phyloP scores from a whole-genome alignment of 2,329 filamentous ascomycete species.

The Pseudogymnoascus sp. region DNA sequence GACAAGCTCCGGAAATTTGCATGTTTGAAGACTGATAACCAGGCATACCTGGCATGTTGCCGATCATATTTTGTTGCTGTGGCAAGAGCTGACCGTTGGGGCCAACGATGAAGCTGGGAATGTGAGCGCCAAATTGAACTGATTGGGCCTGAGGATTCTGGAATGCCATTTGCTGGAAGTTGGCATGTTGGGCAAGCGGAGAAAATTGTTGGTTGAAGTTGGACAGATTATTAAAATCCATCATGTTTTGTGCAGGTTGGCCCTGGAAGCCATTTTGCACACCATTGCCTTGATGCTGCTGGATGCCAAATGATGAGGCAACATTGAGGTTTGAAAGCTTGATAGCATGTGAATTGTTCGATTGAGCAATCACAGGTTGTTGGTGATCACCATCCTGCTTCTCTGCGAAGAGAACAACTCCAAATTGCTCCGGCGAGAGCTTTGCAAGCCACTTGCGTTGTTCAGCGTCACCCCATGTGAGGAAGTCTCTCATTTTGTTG shows the following conservation, averaged over 20 bases:
- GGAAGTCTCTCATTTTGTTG: background rate
- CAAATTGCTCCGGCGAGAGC: background rate
- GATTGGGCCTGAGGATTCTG: background rate
- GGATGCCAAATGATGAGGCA: background rate
- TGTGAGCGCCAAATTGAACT: background rate
- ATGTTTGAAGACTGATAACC: background rate
- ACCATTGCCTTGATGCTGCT: background rate
- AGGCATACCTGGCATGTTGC: background rate
- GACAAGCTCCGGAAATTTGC: background rate
- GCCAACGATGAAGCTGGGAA: background rate
- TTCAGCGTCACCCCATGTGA: background rate
- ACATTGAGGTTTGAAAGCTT: background rate
- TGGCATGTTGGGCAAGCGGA: background rate
- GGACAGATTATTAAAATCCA: background rate
- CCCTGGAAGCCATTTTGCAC: background rate
- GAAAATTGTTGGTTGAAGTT: background rate
- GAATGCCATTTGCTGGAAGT: background rate
- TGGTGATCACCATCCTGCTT: background rate
- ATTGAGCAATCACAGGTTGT: background rate
- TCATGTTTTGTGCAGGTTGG: background rate
- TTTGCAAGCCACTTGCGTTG: constrained; percentile 1
- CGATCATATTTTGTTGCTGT: background rate
- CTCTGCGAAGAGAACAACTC: background rate
- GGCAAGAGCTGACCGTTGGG: background rate
- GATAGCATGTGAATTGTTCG: background rate